Evolutionary conservation across 2,329 filamentous ascomycete genomes (phyloP).

Genomic region (Neocucurbitaria cava): DNA sequence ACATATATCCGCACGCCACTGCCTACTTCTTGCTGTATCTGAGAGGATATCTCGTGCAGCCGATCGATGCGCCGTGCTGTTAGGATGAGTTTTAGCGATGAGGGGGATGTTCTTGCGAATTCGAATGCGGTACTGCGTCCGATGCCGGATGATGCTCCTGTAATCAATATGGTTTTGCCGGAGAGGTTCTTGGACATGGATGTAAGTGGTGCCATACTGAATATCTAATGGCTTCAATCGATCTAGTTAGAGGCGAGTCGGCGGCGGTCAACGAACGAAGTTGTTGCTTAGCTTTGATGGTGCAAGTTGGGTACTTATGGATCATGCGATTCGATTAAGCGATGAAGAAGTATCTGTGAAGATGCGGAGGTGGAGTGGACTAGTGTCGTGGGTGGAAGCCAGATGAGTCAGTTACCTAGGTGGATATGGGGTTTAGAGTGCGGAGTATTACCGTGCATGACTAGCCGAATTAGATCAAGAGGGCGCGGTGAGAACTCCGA

Average conservation of each 20-base stretch:
- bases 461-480: not conserved
- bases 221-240: too few species aligned
- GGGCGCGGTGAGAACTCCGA: not conserved
- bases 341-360: too few species aligned
- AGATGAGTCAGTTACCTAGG: too few species aligned
- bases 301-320: too few species aligned
- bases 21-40: constrained; percentile 78
- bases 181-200: constrained; percentile 79
- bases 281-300: too few species aligned
- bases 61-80: constrained; percentile 82
- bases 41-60: constrained; percentile 72
- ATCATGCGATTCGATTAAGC: too few species aligned
- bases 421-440: too few species aligned
- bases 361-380: too few species aligned
- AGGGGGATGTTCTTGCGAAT: constrained; percentile 82
- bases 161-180: constrained; percentile 90
- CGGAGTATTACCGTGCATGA: not conserved
- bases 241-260: too few species aligned
- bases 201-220: constrained; percentile 40
- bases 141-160: constrained; percentile 91
- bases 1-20: constrained; percentile 70
- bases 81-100: constrained; percentile 78
- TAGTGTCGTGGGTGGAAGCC: too few species aligned
- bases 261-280: too few species aligned
- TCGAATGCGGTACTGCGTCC: constrained; percentile 81